phyloP scores from a whole-genome alignment of 495 filamentous ascomycete genomes.

The Penicillium diatomitis region DNA sequence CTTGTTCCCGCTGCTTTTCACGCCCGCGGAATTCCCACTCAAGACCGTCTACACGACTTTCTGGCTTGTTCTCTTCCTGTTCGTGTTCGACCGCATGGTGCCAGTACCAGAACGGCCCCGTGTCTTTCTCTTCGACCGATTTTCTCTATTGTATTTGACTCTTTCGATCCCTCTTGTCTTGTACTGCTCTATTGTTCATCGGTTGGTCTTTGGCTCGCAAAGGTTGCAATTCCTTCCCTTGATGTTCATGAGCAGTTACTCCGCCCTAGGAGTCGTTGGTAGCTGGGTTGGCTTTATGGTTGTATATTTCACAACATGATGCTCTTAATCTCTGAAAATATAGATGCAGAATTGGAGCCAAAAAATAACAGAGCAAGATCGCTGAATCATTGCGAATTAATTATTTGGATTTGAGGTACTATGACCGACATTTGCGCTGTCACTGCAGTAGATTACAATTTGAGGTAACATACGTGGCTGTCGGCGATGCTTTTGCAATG shows the following conservation, averaged over 20 bases:
- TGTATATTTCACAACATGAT: conserved; percentile 72
- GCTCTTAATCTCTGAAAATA: too few species aligned
- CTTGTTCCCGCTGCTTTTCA: conserved; percentile 89
- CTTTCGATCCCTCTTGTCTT: conserved; percentile 80
- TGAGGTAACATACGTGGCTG: conserved; percentile 3
- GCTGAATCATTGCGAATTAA: background rate
- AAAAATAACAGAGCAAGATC: background rate
- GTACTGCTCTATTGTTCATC: conserved; percentile 80
- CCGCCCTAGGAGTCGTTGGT: conserved; percentile 85
- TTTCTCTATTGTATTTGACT: conserved; percentile 79
- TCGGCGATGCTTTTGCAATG: conserved; percentile 7
- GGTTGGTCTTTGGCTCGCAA: conserved; percentile 65
- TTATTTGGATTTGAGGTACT: background rate
- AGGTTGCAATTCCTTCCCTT: conserved; percentile 83
- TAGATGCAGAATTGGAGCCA: background rate
- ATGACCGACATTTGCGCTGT: background rate
- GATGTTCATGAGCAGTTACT: conserved; percentile 97
- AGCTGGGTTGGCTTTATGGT: conserved; percentile 96
- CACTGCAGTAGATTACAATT: too few species aligned
- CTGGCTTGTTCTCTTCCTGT: conserved; percentile 80
- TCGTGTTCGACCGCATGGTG: conserved; percentile 79
- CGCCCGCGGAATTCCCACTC: conserved; percentile 75
- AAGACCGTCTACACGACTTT: conserved; percentile 90
- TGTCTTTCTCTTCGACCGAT: conserved; percentile 81
- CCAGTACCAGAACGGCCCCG: conserved; percentile 64